Percentiles rank a stretch among this genome's conserved stretches.
phyloP scores from a whole-genome alignment of 495 filamentous ascomycete species.

The Parachaetomium inaequale region DNA sequence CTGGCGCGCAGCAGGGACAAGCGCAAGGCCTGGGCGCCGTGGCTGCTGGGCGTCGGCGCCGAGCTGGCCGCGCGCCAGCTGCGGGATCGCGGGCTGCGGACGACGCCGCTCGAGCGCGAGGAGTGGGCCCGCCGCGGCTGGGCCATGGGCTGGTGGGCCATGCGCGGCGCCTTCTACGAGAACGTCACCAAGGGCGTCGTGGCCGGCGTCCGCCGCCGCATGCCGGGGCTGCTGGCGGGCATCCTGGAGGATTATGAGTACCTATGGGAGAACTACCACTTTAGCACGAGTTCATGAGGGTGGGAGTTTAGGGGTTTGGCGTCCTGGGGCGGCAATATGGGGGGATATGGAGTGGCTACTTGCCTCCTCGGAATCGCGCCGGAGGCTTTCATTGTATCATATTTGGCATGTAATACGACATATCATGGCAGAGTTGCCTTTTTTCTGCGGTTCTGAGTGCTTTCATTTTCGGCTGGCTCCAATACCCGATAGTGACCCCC shows the following conservation, averaged over 20 bases:
- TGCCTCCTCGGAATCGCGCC: neutral
- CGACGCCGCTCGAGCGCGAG: slow-evolving; percentile 82
- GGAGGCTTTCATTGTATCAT: neutral
- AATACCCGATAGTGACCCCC: too few species aligned
- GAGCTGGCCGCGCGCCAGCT: slow-evolving; percentile 85
- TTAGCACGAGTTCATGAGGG: slow-evolving; percentile 50
- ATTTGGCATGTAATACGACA: neutral
- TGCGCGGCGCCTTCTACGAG: slow-evolving; percentile 95
- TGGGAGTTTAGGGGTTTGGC: neutral
- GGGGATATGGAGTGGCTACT: neutral
- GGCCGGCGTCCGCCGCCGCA: slow-evolving; percentile 63
- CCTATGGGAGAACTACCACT: slow-evolving; percentile 97
- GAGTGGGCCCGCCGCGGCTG: slow-evolving; percentile 81
- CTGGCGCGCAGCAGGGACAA: slow-evolving; percentile 64
- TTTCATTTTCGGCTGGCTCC: too few species aligned
- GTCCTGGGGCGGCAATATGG: neutral
- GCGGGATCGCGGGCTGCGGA: slow-evolving; percentile 66
- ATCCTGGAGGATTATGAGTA: slow-evolving; percentile 95
- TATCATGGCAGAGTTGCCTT: neutral
- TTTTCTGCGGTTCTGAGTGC: too few species aligned
- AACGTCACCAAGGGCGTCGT: slow-evolving; percentile 82
- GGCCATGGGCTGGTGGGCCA: slow-evolving; percentile 89
- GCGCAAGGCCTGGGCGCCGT: slow-evolving; percentile 74
- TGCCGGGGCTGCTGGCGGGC: slow-evolving; percentile 74
- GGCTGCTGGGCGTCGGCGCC: slow-evolving; percentile 81